A percentile compares a stretch with the other conserved stretches of the same genome.
Evolutionary conservation across 352 stramenopile genomes (phyloP).

Genomic region (Phytophthora idaei): DNA sequence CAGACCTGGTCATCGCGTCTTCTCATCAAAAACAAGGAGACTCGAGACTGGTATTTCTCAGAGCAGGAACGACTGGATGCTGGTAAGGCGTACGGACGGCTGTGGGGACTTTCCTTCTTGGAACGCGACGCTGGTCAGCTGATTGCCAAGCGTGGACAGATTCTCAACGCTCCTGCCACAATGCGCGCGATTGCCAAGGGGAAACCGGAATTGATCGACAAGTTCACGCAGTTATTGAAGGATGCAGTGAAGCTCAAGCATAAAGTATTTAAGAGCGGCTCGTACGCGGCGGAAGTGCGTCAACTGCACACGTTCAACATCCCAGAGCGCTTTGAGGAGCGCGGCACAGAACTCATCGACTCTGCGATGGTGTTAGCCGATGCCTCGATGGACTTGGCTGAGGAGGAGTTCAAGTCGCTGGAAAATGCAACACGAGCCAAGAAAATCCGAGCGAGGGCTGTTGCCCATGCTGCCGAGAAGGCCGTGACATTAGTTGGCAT

Average conservation of each 20-base stretch:
- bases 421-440: constrained; percentile 74
- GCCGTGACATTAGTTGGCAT: constrained; percentile 78
- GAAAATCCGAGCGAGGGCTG: constrained; percentile 76
- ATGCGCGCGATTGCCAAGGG: constrained; percentile 69
- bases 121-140: constrained; percentile 76
- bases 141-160: constrained; percentile 74
- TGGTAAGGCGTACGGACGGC: constrained; percentile 71
- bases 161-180: constrained; percentile 72
- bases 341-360: constrained; percentile 67
- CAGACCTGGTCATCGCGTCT: constrained; percentile 86
- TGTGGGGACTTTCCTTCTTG: constrained; percentile 85
- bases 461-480: constrained; percentile 78
- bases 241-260: constrained; percentile 88
- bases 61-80: constrained; percentile 82
- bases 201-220: constrained; percentile 85
- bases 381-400: constrained; percentile 73
- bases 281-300: constrained; percentile 61
- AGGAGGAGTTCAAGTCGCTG: constrained; percentile 78
- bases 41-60: constrained; percentile 83
- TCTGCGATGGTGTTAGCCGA: constrained; percentile 60
- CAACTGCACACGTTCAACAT: constrained; percentile 61
- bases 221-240: constrained; percentile 87
- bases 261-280: constrained; percentile 87
- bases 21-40: constrained; percentile 90
- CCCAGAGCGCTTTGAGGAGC: constrained; percentile 80